These are phyloP conservation scores for Penicillium sp. DNA, from an alignment of 2,329 filamentous ascomycete species.

Conservation along the genomic window DNA sequence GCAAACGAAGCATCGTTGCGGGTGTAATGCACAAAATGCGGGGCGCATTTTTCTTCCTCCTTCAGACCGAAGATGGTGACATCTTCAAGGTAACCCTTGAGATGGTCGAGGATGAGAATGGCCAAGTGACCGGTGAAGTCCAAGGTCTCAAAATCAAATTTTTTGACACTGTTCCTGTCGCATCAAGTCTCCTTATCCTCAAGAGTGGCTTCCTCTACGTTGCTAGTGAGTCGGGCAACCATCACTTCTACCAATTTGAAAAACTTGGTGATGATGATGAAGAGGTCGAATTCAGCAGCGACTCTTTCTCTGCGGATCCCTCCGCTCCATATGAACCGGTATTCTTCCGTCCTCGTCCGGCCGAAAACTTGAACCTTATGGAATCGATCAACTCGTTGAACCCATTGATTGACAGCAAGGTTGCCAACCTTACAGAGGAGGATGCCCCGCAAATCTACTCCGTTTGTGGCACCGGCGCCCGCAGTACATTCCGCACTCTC, in stretches of 20 bases:
- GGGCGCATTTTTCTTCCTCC: conserved; percentile 93
- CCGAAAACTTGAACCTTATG: conserved; percentile 80
- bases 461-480: conserved; percentile 81
- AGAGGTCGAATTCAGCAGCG: conserved; percentile 81
- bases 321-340: conserved; percentile 70
- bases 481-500: conserved; percentile 86
- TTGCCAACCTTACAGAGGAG: conserved; percentile 86
- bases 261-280: conserved; percentile 95
- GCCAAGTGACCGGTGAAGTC: conserved; percentile 78
- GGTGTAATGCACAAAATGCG: conserved; percentile 98
- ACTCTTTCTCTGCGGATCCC: conserved; percentile 76
- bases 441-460: conserved; percentile 97
- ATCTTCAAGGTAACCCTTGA: conserved; percentile 95
- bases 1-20: conserved; percentile 82
- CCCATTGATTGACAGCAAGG: conserved; percentile 85
- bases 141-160: conserved; percentile 89
- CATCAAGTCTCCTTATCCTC: conserved; percentile 83
- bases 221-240: conserved; percentile 88
- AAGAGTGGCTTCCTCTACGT: conserved; percentile 96
- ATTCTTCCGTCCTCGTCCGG: conserved; percentile 78
- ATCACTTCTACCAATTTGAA: conserved; percentile 95
- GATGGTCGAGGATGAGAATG: conserved; percentile 77
- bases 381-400: conserved; percentile 88
- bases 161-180: conserved; percentile 92
- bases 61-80: conserved; percentile 97